phyloP scores from a whole-genome alignment of 306 rosid species.

The Corylus avellana region DNA sequence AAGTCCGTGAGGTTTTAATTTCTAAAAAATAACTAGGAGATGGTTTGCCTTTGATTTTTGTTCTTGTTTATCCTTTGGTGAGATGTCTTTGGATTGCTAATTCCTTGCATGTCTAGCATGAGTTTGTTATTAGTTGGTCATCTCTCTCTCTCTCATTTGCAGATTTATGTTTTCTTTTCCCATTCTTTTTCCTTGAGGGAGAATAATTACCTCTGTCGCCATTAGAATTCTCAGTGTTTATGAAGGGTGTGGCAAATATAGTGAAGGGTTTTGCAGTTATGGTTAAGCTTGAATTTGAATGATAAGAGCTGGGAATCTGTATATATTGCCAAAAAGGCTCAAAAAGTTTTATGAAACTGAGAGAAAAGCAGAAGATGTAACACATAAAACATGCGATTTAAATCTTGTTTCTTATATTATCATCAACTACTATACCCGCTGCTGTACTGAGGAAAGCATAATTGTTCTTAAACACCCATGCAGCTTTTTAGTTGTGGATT shows the following conservation, averaged over 20 bases:
- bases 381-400: not conserved
- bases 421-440: not conserved
- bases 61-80: not conserved
- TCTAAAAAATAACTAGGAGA: conserved; percentile 1
- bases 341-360: not conserved
- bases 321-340: not conserved
- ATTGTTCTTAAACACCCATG: conserved; percentile 2
- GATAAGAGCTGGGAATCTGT: not conserved
- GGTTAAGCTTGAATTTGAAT: not conserved
- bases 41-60: not conserved
- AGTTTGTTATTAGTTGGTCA: not conserved
- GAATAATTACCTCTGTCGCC: not conserved
- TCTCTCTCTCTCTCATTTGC: not conserved
- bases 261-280: conserved; percentile 3
- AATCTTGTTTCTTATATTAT: not conserved
- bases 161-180: not conserved
- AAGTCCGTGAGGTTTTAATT: no score
- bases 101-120: not conserved
- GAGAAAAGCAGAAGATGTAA: not conserved
- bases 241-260: not conserved
- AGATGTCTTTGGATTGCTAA: not conserved
- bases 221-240: not conserved
- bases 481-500: conserved; percentile 16
- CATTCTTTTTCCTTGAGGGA: not conserved
- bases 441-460: conserved; percentile 7